These are phyloP conservation scores for Aspergillus steynii DNA, from an alignment of 495 filamentous ascomycete genomes.

Conservation along the genomic window DNA sequence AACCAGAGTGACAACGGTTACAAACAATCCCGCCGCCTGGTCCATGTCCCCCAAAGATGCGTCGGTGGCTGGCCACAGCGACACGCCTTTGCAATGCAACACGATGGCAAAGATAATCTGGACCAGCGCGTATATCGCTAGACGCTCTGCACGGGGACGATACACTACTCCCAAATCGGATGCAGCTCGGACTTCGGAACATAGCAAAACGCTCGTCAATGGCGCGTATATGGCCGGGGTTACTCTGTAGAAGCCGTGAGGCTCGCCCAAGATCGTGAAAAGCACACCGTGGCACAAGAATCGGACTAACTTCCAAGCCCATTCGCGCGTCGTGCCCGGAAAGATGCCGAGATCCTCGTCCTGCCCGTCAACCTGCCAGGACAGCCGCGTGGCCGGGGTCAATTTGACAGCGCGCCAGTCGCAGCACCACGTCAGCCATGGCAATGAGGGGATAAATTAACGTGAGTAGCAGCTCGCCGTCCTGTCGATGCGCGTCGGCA, in stretches of 20 bases:
- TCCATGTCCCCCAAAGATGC: slow-evolving; percentile 2
- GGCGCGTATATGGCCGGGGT: neutral
- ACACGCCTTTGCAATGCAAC: neutral
- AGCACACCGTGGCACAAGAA: neutral
- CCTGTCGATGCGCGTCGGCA: neutral
- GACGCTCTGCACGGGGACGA: slow-evolving; percentile 1
- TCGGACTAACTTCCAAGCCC: neutral
- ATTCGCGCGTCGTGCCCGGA: neutral
- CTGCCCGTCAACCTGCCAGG: neutral
- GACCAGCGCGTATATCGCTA: neutral
- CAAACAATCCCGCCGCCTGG: neutral
- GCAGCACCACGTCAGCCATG: neutral
- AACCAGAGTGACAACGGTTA: slow-evolving; percentile 1
- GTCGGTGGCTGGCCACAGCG: slow-evolving; percentile 3
- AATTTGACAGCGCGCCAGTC: neutral
- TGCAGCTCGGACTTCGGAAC: neutral
- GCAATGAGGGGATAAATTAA: neutral
- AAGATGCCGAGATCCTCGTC: neutral
- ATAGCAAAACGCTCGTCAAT: slow-evolving; percentile 1
- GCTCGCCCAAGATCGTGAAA: slow-evolving; percentile 1
- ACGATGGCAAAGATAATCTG: neutral
- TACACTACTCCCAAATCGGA: neutral
- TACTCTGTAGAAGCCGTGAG: neutral
- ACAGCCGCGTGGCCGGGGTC: slow-evolving; percentile 1
- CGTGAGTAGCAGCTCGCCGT: slow-evolving; percentile 3